These are phyloP conservation scores for Cornus suecica DNA, from an alignment of 148 eudicot species.

Conservation along the genomic window DNA sequence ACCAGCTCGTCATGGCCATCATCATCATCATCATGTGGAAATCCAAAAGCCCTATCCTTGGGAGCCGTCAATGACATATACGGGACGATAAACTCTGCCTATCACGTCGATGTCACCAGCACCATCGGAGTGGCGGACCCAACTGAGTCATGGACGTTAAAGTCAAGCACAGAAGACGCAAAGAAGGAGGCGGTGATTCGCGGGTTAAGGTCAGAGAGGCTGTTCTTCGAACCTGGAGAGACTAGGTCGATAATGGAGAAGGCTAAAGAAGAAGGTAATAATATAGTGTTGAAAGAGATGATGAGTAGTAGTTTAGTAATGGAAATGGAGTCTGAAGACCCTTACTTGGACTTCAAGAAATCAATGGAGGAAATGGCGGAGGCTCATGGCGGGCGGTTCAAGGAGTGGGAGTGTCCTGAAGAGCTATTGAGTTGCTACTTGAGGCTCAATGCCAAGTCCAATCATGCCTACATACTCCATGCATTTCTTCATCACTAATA, in stretches of 20 bases:
- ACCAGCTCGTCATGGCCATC: constrained; percentile 32
- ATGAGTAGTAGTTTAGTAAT: constrained; percentile 34
- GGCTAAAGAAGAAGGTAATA: constrained; percentile 1
- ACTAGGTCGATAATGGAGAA: constrained; percentile 39
- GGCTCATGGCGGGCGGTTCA: constrained; percentile 55
- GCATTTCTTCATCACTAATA: constrained; percentile 71
- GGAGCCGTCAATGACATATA: constrained; percentile 30
- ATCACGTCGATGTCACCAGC: too few species aligned
- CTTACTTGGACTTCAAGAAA: constrained; percentile 46
- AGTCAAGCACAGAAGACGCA: constrained; percentile 9
- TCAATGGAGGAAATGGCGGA: constrained; percentile 80
- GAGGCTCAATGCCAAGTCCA: constrained; percentile 43
- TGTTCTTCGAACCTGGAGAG: constrained; percentile 56
- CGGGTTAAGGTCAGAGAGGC: constrained; percentile 47
- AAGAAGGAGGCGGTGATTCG: constrained; percentile 36
- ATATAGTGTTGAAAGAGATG: constrained; percentile 30
- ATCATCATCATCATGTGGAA: constrained; percentile 45
- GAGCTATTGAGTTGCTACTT: constrained; percentile 57
- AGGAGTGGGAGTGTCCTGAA: constrained; percentile 48
- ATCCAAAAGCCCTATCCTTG: constrained; percentile 55
- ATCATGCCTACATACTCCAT: constrained; percentile 57
- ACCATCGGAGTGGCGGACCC: background rate
- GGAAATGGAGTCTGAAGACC: constrained; percentile 56
- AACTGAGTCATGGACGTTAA: background rate
- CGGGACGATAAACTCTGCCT: constrained; percentile 34